Evolutionary conservation across 208 protist species (phyloP), one percentile per base, ranked within the genome.

Genomic region (Balamuthia mandrillaris): DNA sequence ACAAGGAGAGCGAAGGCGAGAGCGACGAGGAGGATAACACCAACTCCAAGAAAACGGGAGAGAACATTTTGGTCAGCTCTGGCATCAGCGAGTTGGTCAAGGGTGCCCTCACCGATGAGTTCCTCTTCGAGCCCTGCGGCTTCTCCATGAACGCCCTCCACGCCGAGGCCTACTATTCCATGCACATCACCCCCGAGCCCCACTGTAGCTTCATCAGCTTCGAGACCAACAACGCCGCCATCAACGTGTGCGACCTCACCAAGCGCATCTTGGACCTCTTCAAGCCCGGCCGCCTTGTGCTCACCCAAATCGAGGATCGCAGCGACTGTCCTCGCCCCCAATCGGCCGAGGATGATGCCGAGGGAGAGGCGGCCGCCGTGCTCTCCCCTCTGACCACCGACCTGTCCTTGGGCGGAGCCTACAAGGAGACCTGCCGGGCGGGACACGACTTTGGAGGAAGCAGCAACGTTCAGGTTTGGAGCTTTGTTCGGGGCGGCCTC

Each of bases 161-260:
- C 33, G 81, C 65, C 37, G 68, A 74, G 0, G 58, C 33, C 5
- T 95, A 94, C 88, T 94, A 83, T 77, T 94, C 93, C 1, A 93
- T 95, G 45, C 93, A 95, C 77, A 86, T 95, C 44, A 95, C 93
- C 5, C 93, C 93, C 24, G 87, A 95, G 84, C 24, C 61, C 27
- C 39, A 86, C n/a, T 93, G 79, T 56, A 90, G 77, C n/a, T 95
- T 93, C 68, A 92, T 83, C n/a, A 89, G 81, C 24, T 95, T 94
- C 72, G 93, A 95, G 82, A 94, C 91, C 47, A 94, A 95, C 87
- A 33, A 83, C 16, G 37, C 87, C 2, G 0, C 81, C 1, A 12
- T 39, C 10, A 33, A 51, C 21, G 90, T 87, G 45, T 56, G 85
- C 60, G 51, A 86, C 41, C 65, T 93, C 31, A 81, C 92, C 31